These are phyloP conservation scores for Dendrocalamus sinicus DNA, from an alignment of 176 grass and related monocot species.

Conservation along the genomic window DNA sequence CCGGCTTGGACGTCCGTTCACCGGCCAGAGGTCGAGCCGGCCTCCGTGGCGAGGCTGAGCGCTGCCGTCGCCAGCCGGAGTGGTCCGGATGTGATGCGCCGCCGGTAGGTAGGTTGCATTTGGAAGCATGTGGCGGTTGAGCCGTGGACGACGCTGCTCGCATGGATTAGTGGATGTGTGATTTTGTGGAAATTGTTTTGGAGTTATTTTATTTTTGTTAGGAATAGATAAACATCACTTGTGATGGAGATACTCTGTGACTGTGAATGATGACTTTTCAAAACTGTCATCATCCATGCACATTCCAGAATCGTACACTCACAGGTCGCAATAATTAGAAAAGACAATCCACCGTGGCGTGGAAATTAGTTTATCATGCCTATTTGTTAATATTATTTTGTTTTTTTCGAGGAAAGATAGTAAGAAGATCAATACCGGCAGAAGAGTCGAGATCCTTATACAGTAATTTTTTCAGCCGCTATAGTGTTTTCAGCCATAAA, in stretches of 20 bases:
- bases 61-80: neutral
- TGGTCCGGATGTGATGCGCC: neutral
- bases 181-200: neutral
- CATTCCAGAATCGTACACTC: neutral
- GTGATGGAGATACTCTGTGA: constrained; percentile 11
- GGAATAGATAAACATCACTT: neutral
- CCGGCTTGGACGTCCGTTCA: neutral
- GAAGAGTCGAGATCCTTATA: neutral
- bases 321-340: neutral
- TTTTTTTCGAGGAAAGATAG: neutral
- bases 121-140: neutral
- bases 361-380: neutral
- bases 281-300: neutral
- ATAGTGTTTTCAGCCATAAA: no score
- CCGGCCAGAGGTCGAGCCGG: constrained; percentile 1
- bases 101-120: constrained; percentile 27
- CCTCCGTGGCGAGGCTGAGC: neutral
- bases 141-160: neutral
- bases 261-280: neutral
- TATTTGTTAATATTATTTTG: neutral
- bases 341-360: neutral
- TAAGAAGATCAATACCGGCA: neutral
- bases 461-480: no score
- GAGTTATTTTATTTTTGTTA: neutral
- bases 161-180: constrained; percentile 26